Conservation (phyloP, 768 basidiomycete genomes). For the Lepiota brunneoincarnata region DNA sequence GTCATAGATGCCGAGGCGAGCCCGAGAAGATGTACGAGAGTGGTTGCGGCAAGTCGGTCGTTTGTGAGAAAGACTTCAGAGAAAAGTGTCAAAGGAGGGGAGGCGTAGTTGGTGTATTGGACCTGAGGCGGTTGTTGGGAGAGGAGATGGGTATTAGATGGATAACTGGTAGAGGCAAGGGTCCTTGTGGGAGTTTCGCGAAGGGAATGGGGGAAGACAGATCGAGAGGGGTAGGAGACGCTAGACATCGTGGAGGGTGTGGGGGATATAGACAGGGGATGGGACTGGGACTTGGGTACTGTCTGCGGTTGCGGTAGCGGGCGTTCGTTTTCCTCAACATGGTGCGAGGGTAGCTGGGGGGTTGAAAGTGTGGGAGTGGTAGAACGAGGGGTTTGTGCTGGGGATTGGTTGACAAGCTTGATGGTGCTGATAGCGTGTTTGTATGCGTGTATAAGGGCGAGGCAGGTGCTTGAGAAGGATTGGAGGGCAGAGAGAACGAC, state of each 20-base stretch:
- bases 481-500: slow-evolving; percentile 75
- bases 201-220: slow-evolving; percentile 16
- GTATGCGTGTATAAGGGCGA: slow-evolving; percentile 67
- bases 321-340: background rate
- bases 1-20: slow-evolving; percentile 46
- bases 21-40: slow-evolving; percentile 41
- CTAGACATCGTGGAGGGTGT: slow-evolving; percentile 18
- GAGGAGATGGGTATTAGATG: slow-evolving; percentile 6
- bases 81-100: slow-evolving; percentile 40
- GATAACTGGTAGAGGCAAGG: background rate
- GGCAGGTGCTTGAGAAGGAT: slow-evolving; percentile 63
- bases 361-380: slow-evolving; percentile 7
- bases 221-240: slow-evolving; percentile 12
- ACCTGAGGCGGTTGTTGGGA: slow-evolving; percentile 7
- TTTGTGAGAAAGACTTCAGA: slow-evolving; percentile 46
- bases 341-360: slow-evolving; percentile 7
- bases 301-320: background rate
- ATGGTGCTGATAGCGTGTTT: slow-evolving; percentile 63
- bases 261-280: slow-evolving; percentile 14
- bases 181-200: slow-evolving; percentile 10
- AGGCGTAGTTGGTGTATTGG: slow-evolving; percentile 34
- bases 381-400: slow-evolving; percentile 19
- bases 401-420: slow-evolving; percentile 57
- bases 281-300: background rate
- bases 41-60: slow-evolving; percentile 46